Evolutionary conservation across 164 flowering plant genomes (phyloP), one percentile per base, ranked within the genome.

Genomic region (Pachysandra terminalis): DNA sequence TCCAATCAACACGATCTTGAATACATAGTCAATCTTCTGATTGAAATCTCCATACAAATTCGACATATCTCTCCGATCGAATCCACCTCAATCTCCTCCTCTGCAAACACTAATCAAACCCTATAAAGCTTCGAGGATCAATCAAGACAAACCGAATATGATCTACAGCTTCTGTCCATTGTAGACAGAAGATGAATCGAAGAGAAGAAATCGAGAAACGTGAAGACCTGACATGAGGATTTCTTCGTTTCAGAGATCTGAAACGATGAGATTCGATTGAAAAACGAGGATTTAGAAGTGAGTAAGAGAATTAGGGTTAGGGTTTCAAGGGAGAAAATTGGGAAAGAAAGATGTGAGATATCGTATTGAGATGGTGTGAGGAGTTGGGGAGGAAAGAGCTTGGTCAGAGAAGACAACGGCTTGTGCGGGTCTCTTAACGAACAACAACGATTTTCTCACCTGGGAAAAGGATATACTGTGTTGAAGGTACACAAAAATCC

Each of bases 1-100:
- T 5, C 90, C 92, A 10, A 87, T 86, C 80, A 87, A 79, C 3
- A 87, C 92, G 3, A 86, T 77, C 70, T 87, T 86, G 74, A 87
- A 87, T 14, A 85, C 87, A 41, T 87, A 87, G 74, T 85, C 92
- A 41, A 87, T 84, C 80, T 82, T 87, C 69, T 79, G 84, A 62
- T 78, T 86, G 73, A 73, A 86, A 78, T 83, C 88, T 37, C 88
- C 90, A 53, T 85, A 82, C 57, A 80, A 65, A 74, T 82, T 87
- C 68, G 91, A 82, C 91, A 87, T 87, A 60, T 63, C 69, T 69
- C 52, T 64, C 9, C 24, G 16, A 53, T 40, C 45, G 41, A 67
- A 64, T 40, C 59, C 3, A 35, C 22, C 27, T 26, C 23, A 27
- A 21, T 48, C 49, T 15, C 28, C 15, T 56, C 54, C n/a, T 16